Evolutionary conservation across 1,284 basidiomycete species (phyloP).

Genomic region (Gymnopus androsaceus): DNA sequence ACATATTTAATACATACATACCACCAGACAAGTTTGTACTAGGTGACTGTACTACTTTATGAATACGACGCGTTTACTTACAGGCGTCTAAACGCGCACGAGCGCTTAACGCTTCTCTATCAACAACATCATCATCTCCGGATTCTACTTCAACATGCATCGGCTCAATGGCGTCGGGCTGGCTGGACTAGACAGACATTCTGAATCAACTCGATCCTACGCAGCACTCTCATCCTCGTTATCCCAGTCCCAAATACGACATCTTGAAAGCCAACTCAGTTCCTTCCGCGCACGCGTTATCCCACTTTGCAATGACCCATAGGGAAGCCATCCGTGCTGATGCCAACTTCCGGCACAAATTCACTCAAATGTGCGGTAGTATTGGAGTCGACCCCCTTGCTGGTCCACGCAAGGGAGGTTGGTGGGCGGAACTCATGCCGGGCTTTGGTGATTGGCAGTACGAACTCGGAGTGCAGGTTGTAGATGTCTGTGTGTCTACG

Average conservation of each 20-base stretch:
- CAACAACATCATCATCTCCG: too few relatives aligned
- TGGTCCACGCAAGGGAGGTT: slow-evolving; percentile 81
- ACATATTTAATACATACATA: too few relatives aligned
- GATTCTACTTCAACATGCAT: too few relatives aligned
- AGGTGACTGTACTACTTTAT: too few relatives aligned
- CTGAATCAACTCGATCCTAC: slow-evolving; percentile 76
- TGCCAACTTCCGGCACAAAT: slow-evolving; percentile 87
- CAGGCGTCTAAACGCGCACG: too few relatives aligned
- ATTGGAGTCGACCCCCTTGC: slow-evolving; percentile 96
- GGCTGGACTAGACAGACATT: slow-evolving; percentile 74
- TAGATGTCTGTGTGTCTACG: slow-evolving; percentile 93
- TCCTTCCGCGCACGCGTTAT: slow-evolving; percentile 84
- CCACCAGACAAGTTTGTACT: too few relatives aligned
- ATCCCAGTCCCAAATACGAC: slow-evolving; percentile 73
- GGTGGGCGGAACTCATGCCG: slow-evolving; percentile 82
- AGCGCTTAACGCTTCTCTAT: too few relatives aligned
- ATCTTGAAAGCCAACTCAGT: slow-evolving; percentile 80
- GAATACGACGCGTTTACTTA: too few relatives aligned
- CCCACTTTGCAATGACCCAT: slow-evolving; percentile 82
- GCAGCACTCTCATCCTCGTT: slow-evolving; percentile 80
- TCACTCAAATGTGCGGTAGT: slow-evolving; percentile 94
- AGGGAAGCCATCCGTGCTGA: slow-evolving; percentile 84
- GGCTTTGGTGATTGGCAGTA: slow-evolving; percentile 94
- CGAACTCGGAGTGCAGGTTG: slow-evolving; percentile 94
- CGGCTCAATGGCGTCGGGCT: slow-evolving; percentile 72